Evolutionary conservation across 208 protist species (phyloP).

Genomic region (Endotrypanum monterogeii): DNA sequence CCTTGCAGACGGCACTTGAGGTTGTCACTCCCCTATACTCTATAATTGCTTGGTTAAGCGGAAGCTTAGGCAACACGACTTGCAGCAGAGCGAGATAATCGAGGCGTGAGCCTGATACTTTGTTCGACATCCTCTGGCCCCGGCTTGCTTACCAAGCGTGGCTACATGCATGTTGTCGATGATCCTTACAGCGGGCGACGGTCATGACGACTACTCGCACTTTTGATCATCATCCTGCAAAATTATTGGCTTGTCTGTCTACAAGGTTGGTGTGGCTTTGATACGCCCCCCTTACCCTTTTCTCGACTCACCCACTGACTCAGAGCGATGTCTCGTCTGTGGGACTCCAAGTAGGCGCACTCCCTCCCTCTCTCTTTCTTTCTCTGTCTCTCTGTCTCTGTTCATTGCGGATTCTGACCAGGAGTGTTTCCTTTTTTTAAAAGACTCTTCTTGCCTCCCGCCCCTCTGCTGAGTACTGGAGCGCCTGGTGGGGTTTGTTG

Average conservation of each 20-base stretch:
- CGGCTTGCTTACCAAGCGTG: neutral
- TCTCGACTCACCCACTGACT: neutral
- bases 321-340: neutral
- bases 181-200: neutral
- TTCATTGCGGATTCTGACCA: neutral
- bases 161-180: neutral
- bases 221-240: too few species aligned
- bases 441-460: too few species aligned
- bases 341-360: neutral
- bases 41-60: neutral
- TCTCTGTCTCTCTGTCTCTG: neutral
- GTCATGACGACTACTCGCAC: neutral
- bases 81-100: neutral
- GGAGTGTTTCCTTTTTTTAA: neutral
- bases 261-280: neutral
- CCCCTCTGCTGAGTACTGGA: neutral
- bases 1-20: neutral
- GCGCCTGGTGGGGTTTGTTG: neutral
- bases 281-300: neutral
- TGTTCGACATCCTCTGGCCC: neutral
- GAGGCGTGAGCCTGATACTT: neutral
- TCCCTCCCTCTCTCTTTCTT: neutral
- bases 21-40: neutral
- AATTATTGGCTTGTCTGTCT: neutral
- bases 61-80: neutral